Percentiles rank a stretch among this genome's conserved stretches.
Evolutionary conservation across 1,284 basidiomycete genomes (phyloP).

Genomic region (Cystobasidium pallidum): DNA sequence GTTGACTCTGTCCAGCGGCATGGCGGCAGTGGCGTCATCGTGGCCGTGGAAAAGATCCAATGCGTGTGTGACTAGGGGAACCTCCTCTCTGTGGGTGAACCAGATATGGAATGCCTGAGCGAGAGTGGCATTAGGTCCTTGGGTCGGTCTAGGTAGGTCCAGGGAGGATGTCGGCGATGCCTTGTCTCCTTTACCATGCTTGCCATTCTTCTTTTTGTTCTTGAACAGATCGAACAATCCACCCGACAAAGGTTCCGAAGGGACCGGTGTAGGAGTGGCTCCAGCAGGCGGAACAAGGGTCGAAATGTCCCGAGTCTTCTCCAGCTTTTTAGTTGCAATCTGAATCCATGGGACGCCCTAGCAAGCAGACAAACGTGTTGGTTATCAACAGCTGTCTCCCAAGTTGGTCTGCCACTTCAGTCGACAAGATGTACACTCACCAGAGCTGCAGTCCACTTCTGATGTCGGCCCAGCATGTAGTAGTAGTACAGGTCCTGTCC

Average conservation of each 20-base stretch:
- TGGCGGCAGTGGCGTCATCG: constrained; percentile 48
- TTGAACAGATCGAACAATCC: constrained; percentile 1
- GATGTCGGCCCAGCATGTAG: constrained; percentile 25
- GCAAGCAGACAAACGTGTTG: no score
- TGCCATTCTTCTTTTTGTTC: background rate
- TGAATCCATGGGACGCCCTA: constrained; percentile 43
- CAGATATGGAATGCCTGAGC: constrained; percentile 57
- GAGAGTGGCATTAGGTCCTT: constrained; percentile 50
- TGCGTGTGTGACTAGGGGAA: constrained; percentile 58
- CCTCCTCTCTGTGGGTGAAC: constrained; percentile 60
- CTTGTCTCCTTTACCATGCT: background rate
- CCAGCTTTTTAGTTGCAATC: constrained; percentile 31
- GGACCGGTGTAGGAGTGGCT: background rate
- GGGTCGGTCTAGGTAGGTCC: constrained; percentile 36
- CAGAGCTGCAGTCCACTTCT: constrained; percentile 42
- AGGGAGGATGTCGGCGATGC: background rate
- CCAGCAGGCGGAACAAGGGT: background rate
- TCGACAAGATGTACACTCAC: no score
- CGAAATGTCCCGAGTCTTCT: background rate
- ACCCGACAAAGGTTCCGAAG: no score
- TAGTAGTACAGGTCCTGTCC: constrained; percentile 39
- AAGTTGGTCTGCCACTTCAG: no score
- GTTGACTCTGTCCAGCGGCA: constrained; percentile 55
- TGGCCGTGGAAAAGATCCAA: constrained; percentile 59
- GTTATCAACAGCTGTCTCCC: no score